Evolutionary conservation across 345 rosid species (phyloP).

Genomic region (Populus alba): DNA sequence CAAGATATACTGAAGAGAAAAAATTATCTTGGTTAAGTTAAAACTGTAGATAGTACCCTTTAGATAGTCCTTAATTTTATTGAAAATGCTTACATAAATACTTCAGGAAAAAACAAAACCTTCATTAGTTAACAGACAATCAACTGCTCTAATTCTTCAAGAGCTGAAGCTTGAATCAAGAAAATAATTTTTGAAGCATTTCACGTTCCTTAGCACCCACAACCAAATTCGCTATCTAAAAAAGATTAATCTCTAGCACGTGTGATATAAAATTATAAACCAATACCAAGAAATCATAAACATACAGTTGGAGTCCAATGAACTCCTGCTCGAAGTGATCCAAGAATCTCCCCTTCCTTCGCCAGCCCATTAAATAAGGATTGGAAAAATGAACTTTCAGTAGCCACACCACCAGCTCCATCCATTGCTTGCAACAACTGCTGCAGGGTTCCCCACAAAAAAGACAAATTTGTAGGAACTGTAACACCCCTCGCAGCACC

Average conservation of each 20-base stretch:
- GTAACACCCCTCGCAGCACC: slow-evolving; percentile 91
- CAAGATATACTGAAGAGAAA: neutral
- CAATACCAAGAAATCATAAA: slow-evolving; percentile 15
- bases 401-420: slow-evolving; percentile 77
- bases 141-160: too few relatives aligned
- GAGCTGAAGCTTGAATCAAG: too few relatives aligned
- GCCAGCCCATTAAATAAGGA: slow-evolving; percentile 71
- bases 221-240: neutral
- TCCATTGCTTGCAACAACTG: slow-evolving; percentile 83
- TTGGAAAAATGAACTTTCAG: slow-evolving; percentile 83
- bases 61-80: too few relatives aligned
- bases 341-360: slow-evolving; percentile 84
- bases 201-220: too few relatives aligned
- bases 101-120: too few relatives aligned
- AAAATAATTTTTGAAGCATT: too few relatives aligned
- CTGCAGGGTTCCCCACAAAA: slow-evolving; percentile 73
- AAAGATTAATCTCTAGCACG: neutral
- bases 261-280: neutral
- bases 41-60: too few relatives aligned
- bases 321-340: slow-evolving; percentile 93
- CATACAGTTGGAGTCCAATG: slow-evolving; percentile 97
- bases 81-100: too few relatives aligned
- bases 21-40: neutral
- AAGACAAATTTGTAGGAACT: slow-evolving; percentile 76
- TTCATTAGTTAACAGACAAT: too few relatives aligned